phyloP scores from a whole-genome alignment of 495 filamentous ascomycete species.

The Beverwykella pulmonaria region DNA sequence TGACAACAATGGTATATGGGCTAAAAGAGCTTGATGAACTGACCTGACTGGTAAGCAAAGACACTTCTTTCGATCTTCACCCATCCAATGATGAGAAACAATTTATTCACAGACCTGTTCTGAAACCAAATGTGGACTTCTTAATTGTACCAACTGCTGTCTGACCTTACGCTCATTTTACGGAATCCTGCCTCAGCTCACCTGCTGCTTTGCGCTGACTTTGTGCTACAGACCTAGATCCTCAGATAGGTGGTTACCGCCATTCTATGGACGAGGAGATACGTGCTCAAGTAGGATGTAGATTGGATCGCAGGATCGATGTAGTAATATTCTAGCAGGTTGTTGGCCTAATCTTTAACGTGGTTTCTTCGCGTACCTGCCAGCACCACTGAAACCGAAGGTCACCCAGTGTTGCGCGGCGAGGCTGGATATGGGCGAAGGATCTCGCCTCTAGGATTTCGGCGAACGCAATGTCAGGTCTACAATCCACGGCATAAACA shows the following conservation, averaged over 20 bases:
- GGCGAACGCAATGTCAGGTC: background rate
- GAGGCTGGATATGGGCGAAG: background rate
- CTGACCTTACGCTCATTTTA: constrained; percentile 53
- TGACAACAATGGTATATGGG: background rate
- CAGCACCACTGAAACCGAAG: background rate
- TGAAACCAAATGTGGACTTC: constrained; percentile 63
- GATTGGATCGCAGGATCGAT: too few relatives aligned
- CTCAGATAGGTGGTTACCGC: background rate
- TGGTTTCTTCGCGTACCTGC: background rate
- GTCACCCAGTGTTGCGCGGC: background rate
- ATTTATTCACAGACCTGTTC: constrained; percentile 84
- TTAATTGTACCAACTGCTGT: constrained; percentile 76
- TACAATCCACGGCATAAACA: background rate
- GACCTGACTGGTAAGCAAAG: constrained; percentile 10
- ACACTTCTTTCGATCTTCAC: constrained; percentile 17
- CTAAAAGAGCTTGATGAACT: background rate
- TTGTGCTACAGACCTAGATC: background rate
- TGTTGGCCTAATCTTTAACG: too few relatives aligned
- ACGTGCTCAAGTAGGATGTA: too few relatives aligned
- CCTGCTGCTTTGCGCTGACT: constrained; percentile 6
- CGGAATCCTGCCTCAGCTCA: constrained; percentile 2
- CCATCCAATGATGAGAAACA: constrained; percentile 60
- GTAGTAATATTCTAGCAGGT: too few relatives aligned
- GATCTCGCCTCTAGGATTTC: background rate
- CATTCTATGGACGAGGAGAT: too few relatives aligned